Evolutionary conservation across 371 early-diverging fungal genomes (phyloP).

Genomic region (Phascolomyces articulosus): DNA sequence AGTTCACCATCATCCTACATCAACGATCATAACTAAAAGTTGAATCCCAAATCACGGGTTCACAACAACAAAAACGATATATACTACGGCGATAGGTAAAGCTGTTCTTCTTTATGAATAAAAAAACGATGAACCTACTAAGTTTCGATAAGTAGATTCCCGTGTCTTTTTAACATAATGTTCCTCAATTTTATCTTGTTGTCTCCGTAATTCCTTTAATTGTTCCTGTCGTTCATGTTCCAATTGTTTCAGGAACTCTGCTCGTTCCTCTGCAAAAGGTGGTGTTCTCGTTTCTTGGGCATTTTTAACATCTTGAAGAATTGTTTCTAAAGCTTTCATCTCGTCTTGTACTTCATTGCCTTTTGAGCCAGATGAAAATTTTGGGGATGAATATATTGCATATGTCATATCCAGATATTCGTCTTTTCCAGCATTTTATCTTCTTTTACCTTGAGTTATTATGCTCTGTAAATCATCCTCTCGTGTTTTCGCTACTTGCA

Average conservation of each 20-base stretch:
- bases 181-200: conserved; percentile 31
- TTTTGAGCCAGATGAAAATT: too few relatives aligned
- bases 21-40: too few relatives aligned
- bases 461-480: conserved; percentile 7
- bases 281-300: conserved; percentile 5
- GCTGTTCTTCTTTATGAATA: neutral
- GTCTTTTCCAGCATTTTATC: too few relatives aligned
- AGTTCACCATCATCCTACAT: too few relatives aligned
- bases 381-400: too few relatives aligned
- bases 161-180: conserved; percentile 31
- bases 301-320: conserved; percentile 16
- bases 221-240: conserved; percentile 9
- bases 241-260: conserved; percentile 10
- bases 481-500: neutral
- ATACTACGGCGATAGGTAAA: neutral
- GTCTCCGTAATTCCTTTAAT: conserved; percentile 13
- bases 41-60: too few relatives aligned
- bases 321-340: conserved; percentile 8
- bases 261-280: conserved; percentile 17
- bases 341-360: neutral
- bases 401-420: too few relatives aligned
- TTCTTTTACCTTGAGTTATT: conserved; percentile 9
- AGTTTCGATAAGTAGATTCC: conserved; percentile 26
- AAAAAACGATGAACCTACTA: conserved; percentile 20
- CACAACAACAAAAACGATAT: neutral